Evolutionary conservation across 495 filamentous ascomycete genomes (phyloP).

Genomic region (Parachaetomium inaequale): DNA sequence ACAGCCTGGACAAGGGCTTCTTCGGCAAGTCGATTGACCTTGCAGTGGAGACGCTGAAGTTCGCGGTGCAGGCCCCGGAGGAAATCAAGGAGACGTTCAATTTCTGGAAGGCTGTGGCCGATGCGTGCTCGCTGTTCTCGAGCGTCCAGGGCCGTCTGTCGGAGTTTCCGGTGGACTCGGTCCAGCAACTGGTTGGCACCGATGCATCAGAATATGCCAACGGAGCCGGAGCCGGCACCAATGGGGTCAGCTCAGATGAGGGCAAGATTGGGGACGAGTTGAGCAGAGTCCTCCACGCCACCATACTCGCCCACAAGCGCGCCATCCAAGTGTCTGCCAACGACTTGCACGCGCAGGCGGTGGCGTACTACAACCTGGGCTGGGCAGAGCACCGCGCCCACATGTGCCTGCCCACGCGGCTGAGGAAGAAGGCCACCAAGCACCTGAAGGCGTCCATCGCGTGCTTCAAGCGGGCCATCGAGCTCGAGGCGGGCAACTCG

Average conservation of each 20-base stretch:
- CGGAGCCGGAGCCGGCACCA: slow-evolving; percentile 52
- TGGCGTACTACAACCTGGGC: slow-evolving; percentile 94
- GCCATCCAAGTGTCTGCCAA: slow-evolving; percentile 68
- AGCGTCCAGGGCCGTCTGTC: slow-evolving; percentile 62
- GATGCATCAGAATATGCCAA: slow-evolving; percentile 65
- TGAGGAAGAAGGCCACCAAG: slow-evolving; percentile 52
- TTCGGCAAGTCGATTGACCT: slow-evolving; percentile 74
- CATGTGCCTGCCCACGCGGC: slow-evolving; percentile 49
- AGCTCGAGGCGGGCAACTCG: slow-evolving; percentile 88
- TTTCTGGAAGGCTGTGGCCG: slow-evolving; percentile 90
- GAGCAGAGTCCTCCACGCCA: slow-evolving; percentile 54
- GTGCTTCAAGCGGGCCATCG: slow-evolving; percentile 96
- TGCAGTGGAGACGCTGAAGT: slow-evolving; percentile 44
- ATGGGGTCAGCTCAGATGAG: slow-evolving; percentile 41
- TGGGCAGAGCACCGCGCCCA: slow-evolving; percentile 88
- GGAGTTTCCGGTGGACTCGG: slow-evolving; percentile 53
- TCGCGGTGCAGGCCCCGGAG: slow-evolving; percentile 35
- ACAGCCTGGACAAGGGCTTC: slow-evolving; percentile 71
- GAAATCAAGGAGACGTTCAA: slow-evolving; percentile 70
- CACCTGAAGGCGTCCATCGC: slow-evolving; percentile 79
- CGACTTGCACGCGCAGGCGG: slow-evolving; percentile 86
- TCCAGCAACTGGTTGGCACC: slow-evolving; percentile 54
- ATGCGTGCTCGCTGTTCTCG: slow-evolving; percentile 79
- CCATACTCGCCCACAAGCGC: slow-evolving; percentile 82
- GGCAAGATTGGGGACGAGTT: slow-evolving; percentile 49